Percentiles rank a stretch among this genome's conserved stretches.
These are phyloP conservation scores for Medicago ruthenica DNA, from an alignment of 306 rosid species.

Conservation along the genomic window DNA sequence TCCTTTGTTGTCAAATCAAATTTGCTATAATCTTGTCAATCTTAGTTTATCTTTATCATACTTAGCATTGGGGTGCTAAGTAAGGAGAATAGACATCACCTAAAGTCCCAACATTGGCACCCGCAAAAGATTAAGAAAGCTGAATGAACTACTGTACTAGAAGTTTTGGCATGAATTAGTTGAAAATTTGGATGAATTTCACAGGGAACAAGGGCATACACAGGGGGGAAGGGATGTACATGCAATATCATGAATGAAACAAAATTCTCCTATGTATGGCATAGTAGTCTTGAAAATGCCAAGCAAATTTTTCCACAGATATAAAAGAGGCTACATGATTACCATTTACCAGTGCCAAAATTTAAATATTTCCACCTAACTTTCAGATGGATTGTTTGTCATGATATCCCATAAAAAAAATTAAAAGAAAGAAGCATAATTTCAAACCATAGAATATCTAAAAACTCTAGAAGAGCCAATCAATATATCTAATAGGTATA, in stretches of 20 bases:
- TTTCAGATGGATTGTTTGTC: constrained; percentile 29
- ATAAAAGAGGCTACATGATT: background rate
- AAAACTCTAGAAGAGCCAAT: background rate
- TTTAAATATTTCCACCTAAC: constrained; percentile 25
- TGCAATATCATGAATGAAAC: no score
- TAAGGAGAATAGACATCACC: constrained; percentile 14
- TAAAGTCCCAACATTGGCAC: background rate
- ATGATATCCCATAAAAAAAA: constrained; percentile 9
- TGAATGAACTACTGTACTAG: background rate
- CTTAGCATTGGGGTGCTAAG: constrained; percentile 4
- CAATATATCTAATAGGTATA: background rate
- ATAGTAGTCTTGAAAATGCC: constrained; percentile 3
- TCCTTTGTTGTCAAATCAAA: background rate
- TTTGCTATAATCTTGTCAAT: background rate
- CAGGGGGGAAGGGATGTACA: no score
- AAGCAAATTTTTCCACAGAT: background rate
- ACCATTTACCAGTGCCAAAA: background rate
- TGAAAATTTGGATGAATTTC: no score
- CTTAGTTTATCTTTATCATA: background rate
- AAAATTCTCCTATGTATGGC: background rate
- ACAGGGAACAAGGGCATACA: no score
- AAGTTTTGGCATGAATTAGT: background rate
- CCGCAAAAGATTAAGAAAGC: constrained; percentile 26
- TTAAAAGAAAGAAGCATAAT: constrained; percentile 1
- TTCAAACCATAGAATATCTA: constrained; percentile 12